Evolutionary conservation across 768 basidiomycete genomes (phyloP), one percentile per base, ranked within the genome.

Genomic region (Mrakia blollopis): DNA sequence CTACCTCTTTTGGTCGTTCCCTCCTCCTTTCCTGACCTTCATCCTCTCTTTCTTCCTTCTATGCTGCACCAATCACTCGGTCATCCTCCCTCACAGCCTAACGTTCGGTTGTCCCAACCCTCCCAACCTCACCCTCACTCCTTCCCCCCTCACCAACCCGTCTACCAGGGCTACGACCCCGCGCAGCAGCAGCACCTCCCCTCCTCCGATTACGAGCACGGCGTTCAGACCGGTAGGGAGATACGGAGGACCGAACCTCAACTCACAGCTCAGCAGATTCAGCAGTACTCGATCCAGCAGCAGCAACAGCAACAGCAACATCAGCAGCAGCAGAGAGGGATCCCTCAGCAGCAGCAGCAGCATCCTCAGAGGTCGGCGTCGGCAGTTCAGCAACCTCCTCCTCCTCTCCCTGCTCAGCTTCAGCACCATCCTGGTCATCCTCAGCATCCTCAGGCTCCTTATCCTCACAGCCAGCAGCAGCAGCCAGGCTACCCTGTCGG

Each of bases 121-220:
- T 39, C 32, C 6, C 65, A 68, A 14, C 65, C 35, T 37, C 65
- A 65, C 8, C 63, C 47, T 50, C 47, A 65, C 63, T 65, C 37
- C 14, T 21, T 65, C 32, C 35, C 63, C 28, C 21, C 13, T n/a
- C 63, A 65, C 16, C 61, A 62, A 18, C 63, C 63, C 21, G 9
- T 23, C 65, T 35, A 39, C 65, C 65, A 68, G 37, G 21, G 14
- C 65, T 68, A 68, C 65, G 57, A 57, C 25, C 21, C 37, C 4
- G 37, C 65, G 65, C 65, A 68, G 65, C 65, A 37, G 63, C 63
- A 61, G n/a, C 60, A 65, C 63, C 32, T 23, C 32, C 30, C 63
- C 25, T 39, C 37, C 39, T 39, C 63, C 21, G 65, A 68, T 39
- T 68, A 68, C 65, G 65, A 68, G 21, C 65, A 68, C 35, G 65